Base-by-base conservation (phyloP, 2,329 filamentous ascomycete species). In the Pseudogymnoascus sp. region DNA sequence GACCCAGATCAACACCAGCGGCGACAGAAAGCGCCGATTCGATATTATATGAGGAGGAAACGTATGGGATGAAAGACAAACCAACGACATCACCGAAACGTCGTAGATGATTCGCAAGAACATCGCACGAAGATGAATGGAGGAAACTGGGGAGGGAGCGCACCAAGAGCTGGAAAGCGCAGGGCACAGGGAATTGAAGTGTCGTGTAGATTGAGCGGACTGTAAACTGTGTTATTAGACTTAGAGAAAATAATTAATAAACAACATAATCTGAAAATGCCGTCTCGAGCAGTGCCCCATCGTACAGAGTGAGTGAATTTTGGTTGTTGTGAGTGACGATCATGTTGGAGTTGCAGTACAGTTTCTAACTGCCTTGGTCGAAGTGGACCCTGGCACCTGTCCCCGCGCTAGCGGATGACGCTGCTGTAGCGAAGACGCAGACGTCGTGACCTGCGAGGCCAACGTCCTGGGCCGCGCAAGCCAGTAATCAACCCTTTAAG, bases 101-200 rank as follows among this genome's bases (percentile, higher is more conserved):
- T 22, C 30, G 30, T 39, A n/a, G 30, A 58, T 39, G 18, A 43
- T 59, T 38, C 41, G 35, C 57, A 43, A 3, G 25, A 43, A 59
- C 30, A 59, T 43, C 9, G 57, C 15, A 30, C 6, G 22, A 59
- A 47, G 14, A 33, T 20, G 12, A 22, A 14, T 37, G 36, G 14
- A 43, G 11, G 5, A 15, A 15, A 39, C 25, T 8, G n/a, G 59
- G 61, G 50, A 61, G 58, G 33, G 62, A 63, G 63, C 67, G 64
- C 62, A 66, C 69, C 69, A 71, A 70, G 69, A 66, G 68, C 68
- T 71, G 68, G 68, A 62, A 63, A 66, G 65, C 66, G 64, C 64
- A 61, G 62, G 62, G 66, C 65, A 18, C 9, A 8, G 15, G 11
- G 47, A 14, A 53, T 20, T 15, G 47, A 6, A 20, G 9, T 20